Evolutionary conservation across 2,329 filamentous ascomycete genomes (phyloP), one percentile per base, ranked within the genome.

Genomic region (Xylaria sp.): DNA sequence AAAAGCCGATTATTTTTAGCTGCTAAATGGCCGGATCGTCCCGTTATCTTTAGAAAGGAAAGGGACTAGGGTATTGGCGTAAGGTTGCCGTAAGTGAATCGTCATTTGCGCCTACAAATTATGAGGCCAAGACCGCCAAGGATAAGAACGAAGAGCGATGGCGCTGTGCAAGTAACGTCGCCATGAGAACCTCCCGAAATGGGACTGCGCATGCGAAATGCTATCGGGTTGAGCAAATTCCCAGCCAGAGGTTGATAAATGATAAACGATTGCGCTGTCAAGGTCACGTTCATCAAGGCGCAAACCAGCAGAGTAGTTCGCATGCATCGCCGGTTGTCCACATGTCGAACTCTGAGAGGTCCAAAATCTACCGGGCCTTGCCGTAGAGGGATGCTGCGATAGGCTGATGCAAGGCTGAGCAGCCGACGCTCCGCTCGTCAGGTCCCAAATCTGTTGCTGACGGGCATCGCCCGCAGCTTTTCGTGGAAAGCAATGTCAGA

Each of bases 321-420:
- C 56, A 52, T 60, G 58, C 58, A 55, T 62, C 53, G 60, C 54
- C 56, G 45, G 47, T 47, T 49, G 65, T 66, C 63, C 65, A 67
- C 66, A 64, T 69, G 66, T 66, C 65, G 62, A 65, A 64, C 62
- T 60, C 57, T 69, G 64, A 69, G 61, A 69, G 66, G 66, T 57
- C 61, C 63, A 63, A 57, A 64, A 66, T 64, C 60, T 65, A 59
- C 63, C 59, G 59, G 54, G 61, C 52, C 56, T 48, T 50, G 44
- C 41, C 51, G 53, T 24, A 47, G 44, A 56, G 42, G 41, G 18
- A 48, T 52, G 54, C 44, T 50, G 48, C 51, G 26, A 61, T 61
- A 60, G 56, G 56, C 51, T 49, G 48, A 54, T 54, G 54, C 54
- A 56, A 57, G 54, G 54, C 52, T 59, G 57, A 57, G 53, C 53